Evolutionary conservation across 805 yeast species (phyloP).

Genomic region (Ogataea glucozyma): DNA sequence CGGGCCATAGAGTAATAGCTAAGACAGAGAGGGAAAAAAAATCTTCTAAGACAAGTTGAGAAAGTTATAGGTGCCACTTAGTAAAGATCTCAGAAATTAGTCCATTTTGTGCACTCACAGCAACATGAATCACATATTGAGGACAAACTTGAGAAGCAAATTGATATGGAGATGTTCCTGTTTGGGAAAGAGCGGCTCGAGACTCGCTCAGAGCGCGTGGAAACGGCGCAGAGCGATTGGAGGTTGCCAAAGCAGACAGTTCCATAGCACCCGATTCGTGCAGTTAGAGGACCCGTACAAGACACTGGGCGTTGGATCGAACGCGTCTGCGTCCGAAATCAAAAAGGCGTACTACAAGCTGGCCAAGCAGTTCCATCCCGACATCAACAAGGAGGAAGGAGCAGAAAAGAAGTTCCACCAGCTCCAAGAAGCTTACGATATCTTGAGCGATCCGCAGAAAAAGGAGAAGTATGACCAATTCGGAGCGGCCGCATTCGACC

Average conservation of each 20-base stretch:
- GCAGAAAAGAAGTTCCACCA: slow-evolving; percentile 91
- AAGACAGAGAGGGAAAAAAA: slow-evolving; percentile 1
- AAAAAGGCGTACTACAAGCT: slow-evolving; percentile 92
- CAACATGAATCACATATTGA: slow-evolving; percentile 2
- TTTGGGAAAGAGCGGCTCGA: background rate
- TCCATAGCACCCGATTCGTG: slow-evolving; percentile 43
- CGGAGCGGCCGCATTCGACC: slow-evolving; percentile 84
- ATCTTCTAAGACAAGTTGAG: too few species aligned
- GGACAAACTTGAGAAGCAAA: slow-evolving; percentile 3
- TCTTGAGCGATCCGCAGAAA: slow-evolving; percentile 81
- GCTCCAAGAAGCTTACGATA: slow-evolving; percentile 92
- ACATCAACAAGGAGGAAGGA: slow-evolving; percentile 85
- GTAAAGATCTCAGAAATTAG: too few species aligned
- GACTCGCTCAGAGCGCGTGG: background rate
- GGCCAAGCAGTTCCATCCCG: slow-evolving; percentile 96
- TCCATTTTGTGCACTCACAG: background rate
- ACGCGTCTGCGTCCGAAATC: slow-evolving; percentile 78
- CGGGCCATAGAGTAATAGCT: background rate
- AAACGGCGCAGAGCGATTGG: background rate
- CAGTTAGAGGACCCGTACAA: slow-evolving; percentile 74
- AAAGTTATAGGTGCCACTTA: too few species aligned
- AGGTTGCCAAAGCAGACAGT: slow-evolving; percentile 31
- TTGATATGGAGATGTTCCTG: slow-evolving; percentile 7
- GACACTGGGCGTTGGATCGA: slow-evolving; percentile 71
- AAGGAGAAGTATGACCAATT: slow-evolving; percentile 87